Base-by-base conservation (phyloP, 208 protist species). In the Naegleria lovaniensis region DNA sequence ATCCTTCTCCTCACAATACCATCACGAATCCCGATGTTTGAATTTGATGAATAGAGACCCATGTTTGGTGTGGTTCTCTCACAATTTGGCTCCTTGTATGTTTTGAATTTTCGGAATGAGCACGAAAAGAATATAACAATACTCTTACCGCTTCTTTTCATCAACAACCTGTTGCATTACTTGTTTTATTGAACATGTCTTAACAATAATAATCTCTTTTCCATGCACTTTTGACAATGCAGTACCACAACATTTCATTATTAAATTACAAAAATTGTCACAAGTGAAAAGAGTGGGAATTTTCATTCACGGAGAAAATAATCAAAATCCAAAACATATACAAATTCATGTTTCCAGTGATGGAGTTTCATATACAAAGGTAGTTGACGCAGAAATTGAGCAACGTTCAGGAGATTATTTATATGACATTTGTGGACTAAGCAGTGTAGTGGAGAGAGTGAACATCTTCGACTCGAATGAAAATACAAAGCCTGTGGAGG, bases 31-130 rank as follows among this genome's bases (percentile, higher is more conserved):
- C 13, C 67, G 67, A 36, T 79, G 67, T 79, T 79, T 79, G 67
- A 79, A 79, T 79, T 79, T 79, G n/a, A 79, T 79, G 67, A 79
- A 79, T 79, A 79, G 67, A 79, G 67, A 79, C 36, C 67, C 67
- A 79, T 79, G 67, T 36, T 33, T 79, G 13, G 67, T 79, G 16
- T 79, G 67, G 67, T 79, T 79, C 67, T 79, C 67, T 36, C 67
- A 79, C n/a, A 79, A 79, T 79, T 79, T 79, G n/a, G 67, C 67
- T 36, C 67, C 67, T 13, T 79, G 67, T 79, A 79, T 79, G 67
- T 79, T 15, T 67, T 36, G 7, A 36, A 79, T 36, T 79, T 36
- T 36, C 16, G 16, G 29, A 79, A 36, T 79, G 5, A 79, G n/a
- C n/a, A n/a, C n/a, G n/a, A n/a, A n/a, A n/a, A n/a, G n/a, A n/a